Percentiles rank a stretch among this genome's conserved stretches.
These are phyloP conservation scores for Backusella mclennaniae DNA, from an alignment of 192 early-diverging fungal species.

Conservation along the genomic window DNA sequence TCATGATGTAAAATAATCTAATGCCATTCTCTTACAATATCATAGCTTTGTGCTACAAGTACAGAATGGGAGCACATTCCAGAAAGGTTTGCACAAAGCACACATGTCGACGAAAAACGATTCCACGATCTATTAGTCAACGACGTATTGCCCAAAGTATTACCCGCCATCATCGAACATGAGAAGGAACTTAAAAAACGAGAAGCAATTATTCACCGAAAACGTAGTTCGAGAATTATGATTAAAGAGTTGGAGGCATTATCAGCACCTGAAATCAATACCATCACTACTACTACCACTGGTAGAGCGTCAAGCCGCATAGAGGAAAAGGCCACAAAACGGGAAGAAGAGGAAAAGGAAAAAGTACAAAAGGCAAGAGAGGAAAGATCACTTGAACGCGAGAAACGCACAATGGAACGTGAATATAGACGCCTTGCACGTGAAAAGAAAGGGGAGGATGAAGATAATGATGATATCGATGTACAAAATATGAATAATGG, in stretches of 20 bases:
- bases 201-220: conserved; percentile 58
- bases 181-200: conserved; percentile 53
- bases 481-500: neutral
- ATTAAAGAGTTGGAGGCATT: conserved; percentile 55
- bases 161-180: conserved; percentile 54
- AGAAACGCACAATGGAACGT: conserved; percentile 35
- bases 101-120: conserved; percentile 52
- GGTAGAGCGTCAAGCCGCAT: conserved; percentile 19
- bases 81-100: conserved; percentile 50
- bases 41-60: conserved; percentile 50
- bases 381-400: conserved; percentile 33
- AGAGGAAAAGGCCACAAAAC: conserved; percentile 28
- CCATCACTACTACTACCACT: neutral
- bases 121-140: conserved; percentile 54
- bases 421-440: conserved; percentile 24
- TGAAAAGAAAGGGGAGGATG: neutral
- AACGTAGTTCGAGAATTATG: conserved; percentile 62
- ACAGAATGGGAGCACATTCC: conserved; percentile 69
- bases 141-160: conserved; percentile 57
- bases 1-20: neutral
- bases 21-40: neutral
- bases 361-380: conserved; percentile 27
- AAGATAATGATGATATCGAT: neutral
- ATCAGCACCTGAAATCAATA: conserved; percentile 23
- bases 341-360: conserved; percentile 28